These are phyloP conservation scores for California macrophylla DNA, from an alignment of 441 rosid species.

Conservation along the genomic window DNA sequence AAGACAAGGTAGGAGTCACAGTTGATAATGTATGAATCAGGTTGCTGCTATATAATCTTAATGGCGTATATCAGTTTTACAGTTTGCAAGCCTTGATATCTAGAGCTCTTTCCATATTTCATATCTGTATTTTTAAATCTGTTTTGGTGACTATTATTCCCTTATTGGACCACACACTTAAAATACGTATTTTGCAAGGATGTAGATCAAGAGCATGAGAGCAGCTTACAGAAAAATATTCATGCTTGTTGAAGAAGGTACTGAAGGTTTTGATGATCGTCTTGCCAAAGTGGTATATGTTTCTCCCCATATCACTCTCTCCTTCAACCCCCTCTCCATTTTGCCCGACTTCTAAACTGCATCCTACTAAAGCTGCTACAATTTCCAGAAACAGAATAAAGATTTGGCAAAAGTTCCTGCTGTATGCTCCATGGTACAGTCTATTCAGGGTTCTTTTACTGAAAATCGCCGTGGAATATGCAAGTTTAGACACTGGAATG, in stretches of 20 bases:
- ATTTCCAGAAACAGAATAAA: slow-evolving; percentile 47
- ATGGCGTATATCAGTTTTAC: not conserved
- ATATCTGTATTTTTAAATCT: too few relatives aligned
- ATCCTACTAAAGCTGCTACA: slow-evolving; percentile 11
- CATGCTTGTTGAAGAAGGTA: slow-evolving; percentile 41
- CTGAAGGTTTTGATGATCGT: slow-evolving; percentile 54
- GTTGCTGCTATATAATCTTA: not conserved
- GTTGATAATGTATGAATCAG: not conserved
- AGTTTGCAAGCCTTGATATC: not conserved
- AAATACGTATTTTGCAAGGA: slow-evolving; percentile 11
- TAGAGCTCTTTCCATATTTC: not conserved
- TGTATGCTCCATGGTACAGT: slow-evolving; percentile 56
- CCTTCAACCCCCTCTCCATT: not conserved
- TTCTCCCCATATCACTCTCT: slow-evolving; percentile 8
- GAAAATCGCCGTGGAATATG: slow-evolving; percentile 80
- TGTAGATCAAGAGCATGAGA: slow-evolving; percentile 67
- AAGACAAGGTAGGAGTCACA: not conserved
- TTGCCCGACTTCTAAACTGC: not conserved
- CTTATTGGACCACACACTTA: slow-evolving; percentile 2
- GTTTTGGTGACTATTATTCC: not conserved
- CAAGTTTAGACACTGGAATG: slow-evolving; percentile 63
- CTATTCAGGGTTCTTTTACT: slow-evolving; percentile 59
- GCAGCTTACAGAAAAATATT: slow-evolving; percentile 72
- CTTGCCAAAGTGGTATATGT: slow-evolving; percentile 62
- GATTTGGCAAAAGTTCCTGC: slow-evolving; percentile 41